phyloP scores from a whole-genome alignment of 176 grass and related monocot species.

The Puya raimondii region DNA sequence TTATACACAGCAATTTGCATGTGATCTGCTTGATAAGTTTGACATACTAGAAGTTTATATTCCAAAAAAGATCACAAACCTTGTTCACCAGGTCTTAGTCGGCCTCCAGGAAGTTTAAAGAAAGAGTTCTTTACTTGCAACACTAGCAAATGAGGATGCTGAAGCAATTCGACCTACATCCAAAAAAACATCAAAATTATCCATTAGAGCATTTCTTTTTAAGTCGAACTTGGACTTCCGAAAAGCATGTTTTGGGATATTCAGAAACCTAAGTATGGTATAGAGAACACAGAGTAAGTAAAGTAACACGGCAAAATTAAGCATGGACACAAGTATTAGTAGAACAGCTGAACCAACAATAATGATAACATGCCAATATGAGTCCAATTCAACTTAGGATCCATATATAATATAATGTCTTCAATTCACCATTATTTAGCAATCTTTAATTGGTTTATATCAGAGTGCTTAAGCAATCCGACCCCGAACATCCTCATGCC shows the following conservation, averaged over 20 bases:
- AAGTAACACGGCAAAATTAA: neutral
- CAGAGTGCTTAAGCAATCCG: too few species aligned
- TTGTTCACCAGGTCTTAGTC: conserved; percentile 41
- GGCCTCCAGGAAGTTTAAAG: conserved; percentile 47
- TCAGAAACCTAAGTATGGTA: neutral
- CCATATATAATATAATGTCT: too few species aligned
- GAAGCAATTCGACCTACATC: conserved; percentile 43
- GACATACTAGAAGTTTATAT: neutral
- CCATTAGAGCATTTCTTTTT: neutral
- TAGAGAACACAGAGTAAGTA: neutral
- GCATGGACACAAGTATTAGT: neutral
- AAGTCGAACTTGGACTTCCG: neutral
- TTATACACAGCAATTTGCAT: too few species aligned
- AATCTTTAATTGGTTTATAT: too few species aligned
- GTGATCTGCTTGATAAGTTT: neutral
- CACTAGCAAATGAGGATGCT: conserved; percentile 49
- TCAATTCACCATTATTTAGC: too few species aligned
- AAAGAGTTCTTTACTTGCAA: conserved; percentile 61
- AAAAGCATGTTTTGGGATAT: neutral
- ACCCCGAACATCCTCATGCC: too few species aligned
- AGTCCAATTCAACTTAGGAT: neutral
- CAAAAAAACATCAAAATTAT: neutral
- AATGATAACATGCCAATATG: neutral
- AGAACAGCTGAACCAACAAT: neutral
- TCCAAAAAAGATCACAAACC: conserved; percentile 17